Percentiles rank a stretch among this genome's conserved stretches.
These are phyloP conservation scores for Stentor coeruleus DNA, from an alignment of 73 alveolate genomes.

Conservation along the genomic window DNA sequence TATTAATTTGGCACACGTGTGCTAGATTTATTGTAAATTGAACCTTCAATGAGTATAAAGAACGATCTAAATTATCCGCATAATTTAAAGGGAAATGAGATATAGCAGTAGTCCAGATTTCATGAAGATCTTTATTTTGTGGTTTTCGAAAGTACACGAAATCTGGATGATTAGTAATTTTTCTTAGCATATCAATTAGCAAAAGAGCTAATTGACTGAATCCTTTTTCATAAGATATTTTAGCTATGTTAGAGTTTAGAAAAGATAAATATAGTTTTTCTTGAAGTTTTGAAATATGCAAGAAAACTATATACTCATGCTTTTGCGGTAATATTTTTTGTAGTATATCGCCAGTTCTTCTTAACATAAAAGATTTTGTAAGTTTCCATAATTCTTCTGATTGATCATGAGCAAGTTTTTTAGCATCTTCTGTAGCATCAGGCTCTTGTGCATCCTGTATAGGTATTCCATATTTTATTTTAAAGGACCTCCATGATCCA, in stretches of 20 bases:
- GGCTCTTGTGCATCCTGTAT: constrained; percentile 30
- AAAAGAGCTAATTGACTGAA: background rate
- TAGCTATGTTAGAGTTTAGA: constrained; percentile 6
- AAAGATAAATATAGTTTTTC: constrained; percentile 81
- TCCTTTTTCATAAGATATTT: constrained; percentile 17
- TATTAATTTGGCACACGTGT: background rate
- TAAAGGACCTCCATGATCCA: constrained; percentile 33
- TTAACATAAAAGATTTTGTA: constrained; percentile 65
- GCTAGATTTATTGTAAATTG: background rate
- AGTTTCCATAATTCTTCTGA: constrained; percentile 31
- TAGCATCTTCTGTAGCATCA: constrained; percentile 31
- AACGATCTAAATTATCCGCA: background rate
- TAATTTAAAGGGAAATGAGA: background rate
- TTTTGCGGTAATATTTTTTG: constrained; percentile 84
- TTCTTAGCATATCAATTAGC: constrained; percentile 31
- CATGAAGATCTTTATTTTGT: background rate
- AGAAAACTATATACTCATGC: constrained; percentile 83
- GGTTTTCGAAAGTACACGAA: constrained; percentile 33
- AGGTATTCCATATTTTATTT: constrained; percentile 32
- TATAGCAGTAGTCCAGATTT: constrained; percentile 6
- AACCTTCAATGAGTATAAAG: background rate
- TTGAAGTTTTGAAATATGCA: constrained; percentile 76
- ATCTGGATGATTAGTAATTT: constrained; percentile 46
- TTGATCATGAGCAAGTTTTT: constrained; percentile 33
- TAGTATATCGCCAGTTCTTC: constrained; percentile 86